Percentiles rank a stretch among this genome's conserved stretches.
phyloP scores from a whole-genome alignment of 768 basidiomycete genomes.

The Lentinula aciculospora region DNA sequence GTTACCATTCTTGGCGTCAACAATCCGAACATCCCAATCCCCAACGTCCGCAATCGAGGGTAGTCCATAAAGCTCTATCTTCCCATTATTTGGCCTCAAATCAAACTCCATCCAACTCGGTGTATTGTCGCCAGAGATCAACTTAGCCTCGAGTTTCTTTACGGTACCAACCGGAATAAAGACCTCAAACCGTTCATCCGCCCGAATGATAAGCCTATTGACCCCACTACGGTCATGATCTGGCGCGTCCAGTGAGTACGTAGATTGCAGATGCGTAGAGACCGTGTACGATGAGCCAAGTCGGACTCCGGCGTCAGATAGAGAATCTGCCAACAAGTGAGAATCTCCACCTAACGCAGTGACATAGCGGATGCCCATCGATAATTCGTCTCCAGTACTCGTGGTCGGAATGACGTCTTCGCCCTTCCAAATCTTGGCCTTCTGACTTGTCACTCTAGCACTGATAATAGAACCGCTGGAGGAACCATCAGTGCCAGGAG shows the following conservation, averaged over 20 bases:
- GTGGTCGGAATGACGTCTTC: slow-evolving; percentile 25
- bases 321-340: not conserved
- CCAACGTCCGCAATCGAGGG: slow-evolving; percentile 47
- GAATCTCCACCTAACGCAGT: slow-evolving; percentile 48
- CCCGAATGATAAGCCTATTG: slow-evolving; percentile 42
- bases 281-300: slow-evolving; percentile 24
- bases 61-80: slow-evolving; percentile 52
- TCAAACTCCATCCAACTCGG: slow-evolving; percentile 55
- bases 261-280: slow-evolving; percentile 38
- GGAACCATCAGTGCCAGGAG: slow-evolving; percentile 18
- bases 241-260: slow-evolving; percentile 61
- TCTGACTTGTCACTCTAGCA: slow-evolving; percentile 56
- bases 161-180: slow-evolving; percentile 10
- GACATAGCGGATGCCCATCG: slow-evolving; percentile 67
- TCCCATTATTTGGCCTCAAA: slow-evolving; percentile 39
- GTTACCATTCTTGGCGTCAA: not conserved
- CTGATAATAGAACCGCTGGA: slow-evolving; percentile 12
- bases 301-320: slow-evolving; percentile 12
- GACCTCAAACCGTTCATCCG: slow-evolving; percentile 57
- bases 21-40: slow-evolving; percentile 19
- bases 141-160: slow-evolving; percentile 39
- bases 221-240: slow-evolving; percentile 34
- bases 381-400: slow-evolving; percentile 57
- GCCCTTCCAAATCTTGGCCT: slow-evolving; percentile 48
- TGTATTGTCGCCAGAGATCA: slow-evolving; percentile 45